These are phyloP conservation scores for Hyphopichia pseudoburtonii DNA, from an alignment of 1,139 yeast genomes.

Conservation along the genomic window DNA sequence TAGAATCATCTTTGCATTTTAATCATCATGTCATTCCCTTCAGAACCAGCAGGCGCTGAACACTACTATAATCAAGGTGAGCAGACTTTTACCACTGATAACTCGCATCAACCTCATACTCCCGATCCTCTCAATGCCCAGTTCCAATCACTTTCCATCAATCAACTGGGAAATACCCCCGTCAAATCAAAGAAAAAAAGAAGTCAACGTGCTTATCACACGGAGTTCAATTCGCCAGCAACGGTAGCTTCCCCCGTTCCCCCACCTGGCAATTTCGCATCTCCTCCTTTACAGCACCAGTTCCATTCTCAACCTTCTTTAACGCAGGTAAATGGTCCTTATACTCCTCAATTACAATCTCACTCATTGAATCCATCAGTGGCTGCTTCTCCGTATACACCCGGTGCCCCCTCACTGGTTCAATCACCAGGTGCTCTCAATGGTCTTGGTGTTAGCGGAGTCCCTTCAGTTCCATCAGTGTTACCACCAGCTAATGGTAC, in stretches of 20 bases:
- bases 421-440: conserved; percentile 1
- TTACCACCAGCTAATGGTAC: conserved; percentile 4
- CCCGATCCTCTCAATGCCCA: no score
- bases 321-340: neutral
- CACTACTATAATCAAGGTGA: no score
- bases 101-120: no score
- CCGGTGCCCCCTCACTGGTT: conserved; percentile 1
- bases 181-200: conserved; percentile 35
- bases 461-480: conserved; percentile 6
- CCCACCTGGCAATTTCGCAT: neutral
- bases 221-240: conserved; percentile 19
- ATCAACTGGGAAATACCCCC: no score
- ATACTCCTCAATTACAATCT: neutral
- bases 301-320: neutral
- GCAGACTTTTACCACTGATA: no score
- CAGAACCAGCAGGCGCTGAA: no score
- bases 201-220: conserved; percentile 48
- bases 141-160: no score
- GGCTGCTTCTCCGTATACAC: conserved; percentile 2
- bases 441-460: conserved; percentile 2
- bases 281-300: no score
- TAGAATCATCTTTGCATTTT: no score
- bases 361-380: conserved; percentile 3
- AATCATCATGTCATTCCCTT: no score
- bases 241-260: conserved; percentile 1